Base-by-base conservation (phyloP, 257 asterid genomes). In the Nicotiana tomentosiformis region DNA sequence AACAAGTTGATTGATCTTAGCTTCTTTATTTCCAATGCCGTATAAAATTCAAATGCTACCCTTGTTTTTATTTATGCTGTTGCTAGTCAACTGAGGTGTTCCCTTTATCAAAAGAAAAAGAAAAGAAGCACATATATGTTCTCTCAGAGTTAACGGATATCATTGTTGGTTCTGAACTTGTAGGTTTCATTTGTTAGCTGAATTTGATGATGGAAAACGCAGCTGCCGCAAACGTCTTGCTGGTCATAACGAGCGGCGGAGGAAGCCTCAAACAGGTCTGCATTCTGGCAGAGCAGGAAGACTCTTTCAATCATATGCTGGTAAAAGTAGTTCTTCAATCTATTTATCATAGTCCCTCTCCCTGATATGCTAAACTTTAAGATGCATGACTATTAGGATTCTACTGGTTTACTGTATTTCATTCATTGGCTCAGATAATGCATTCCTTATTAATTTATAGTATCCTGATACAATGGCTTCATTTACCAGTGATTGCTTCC, bases 191-290 rank as follows among this genome's bases (percentile, higher is more conserved):
- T 69, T 87, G 30, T 77, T 89, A 84, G 83, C 87, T 70, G 92
- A 87, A 74, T 89, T 89, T 83, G 92, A 89, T 83, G 89, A 89
- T 82, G 90, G 90, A 14, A 89, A 89, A 68, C 88, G 90, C 60
- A 89, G 90, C 74, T 89, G 92, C 70, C 90, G 92, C 66, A 89
- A 86, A 72, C 90, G 92, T 77, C 84, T 89, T 4, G 90, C 92
- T 11, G 90, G 90, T 70, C 90, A 89, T 83, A 89, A 89, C 70
- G 90, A 89, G 66, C 89, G 91, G 5, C 68, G 91, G 39, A 89
- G 91, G 62, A 89, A 87, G 46, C 90, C 90, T 26, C 90, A 74
- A 62, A 65, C 67, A 2, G 84, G 87, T 51, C 60, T 82, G 57
- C 86, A 81, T 35, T 8, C 82, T 2, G 61, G 82, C 87, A 87